Conservation (phyloP, 2,329 filamentous ascomycete species). For the Chaetomium sp. region DNA sequence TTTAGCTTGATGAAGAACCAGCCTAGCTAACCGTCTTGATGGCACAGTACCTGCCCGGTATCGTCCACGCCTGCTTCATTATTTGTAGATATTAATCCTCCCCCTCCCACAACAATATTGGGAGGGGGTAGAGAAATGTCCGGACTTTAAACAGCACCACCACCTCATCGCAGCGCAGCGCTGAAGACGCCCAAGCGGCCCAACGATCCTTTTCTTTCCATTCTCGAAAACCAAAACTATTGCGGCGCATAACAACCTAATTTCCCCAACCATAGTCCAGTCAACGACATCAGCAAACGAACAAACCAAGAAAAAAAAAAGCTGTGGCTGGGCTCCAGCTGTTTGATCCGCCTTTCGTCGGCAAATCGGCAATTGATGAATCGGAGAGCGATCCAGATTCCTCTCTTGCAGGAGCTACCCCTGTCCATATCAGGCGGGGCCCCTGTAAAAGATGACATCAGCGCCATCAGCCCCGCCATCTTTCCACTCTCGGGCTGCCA, state of each 20-base stretch:
- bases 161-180: not conserved
- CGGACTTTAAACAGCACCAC: not conserved
- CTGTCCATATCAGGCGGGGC: too few relatives aligned
- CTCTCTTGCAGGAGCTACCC: not conserved
- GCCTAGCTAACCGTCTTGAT: slow-evolving; percentile 34
- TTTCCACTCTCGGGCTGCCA: not conserved
- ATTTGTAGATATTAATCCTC: slow-evolving; percentile 74
- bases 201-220: not conserved
- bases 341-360: not conserved
- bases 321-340: too few relatives aligned
- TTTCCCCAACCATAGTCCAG: not conserved
- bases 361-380: not conserved
- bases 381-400: not conserved
- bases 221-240: not conserved
- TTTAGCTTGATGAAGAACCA: not conserved
- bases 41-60: slow-evolving; percentile 57
- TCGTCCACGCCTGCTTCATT: slow-evolving; percentile 91
- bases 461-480: not conserved
- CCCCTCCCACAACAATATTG: not conserved
- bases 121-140: not conserved
- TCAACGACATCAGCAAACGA: not conserved
- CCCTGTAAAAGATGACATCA: not conserved
- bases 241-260: not conserved
- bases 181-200: too few relatives aligned
- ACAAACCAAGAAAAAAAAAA: not conserved